Conservation (phyloP, 2,329 filamentous ascomycete genomes). For the Nemania serpens region DNA sequence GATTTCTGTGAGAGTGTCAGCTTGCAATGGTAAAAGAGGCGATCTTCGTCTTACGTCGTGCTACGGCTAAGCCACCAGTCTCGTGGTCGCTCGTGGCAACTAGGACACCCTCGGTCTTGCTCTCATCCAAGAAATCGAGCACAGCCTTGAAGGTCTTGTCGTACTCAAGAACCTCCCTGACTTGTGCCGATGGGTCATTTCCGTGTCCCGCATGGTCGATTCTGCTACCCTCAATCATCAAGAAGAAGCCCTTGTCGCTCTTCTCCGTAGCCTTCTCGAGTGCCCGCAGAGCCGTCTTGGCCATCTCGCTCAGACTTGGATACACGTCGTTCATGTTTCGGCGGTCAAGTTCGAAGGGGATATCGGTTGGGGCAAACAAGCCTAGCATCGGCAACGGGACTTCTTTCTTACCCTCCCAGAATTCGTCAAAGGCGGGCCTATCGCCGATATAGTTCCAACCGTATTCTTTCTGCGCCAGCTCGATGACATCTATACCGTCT, state of each 20-base stretch:
- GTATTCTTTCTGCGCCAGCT: constrained; percentile 71
- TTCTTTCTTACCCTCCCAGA: constrained; percentile 66
- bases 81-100: constrained; percentile 95
- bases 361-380: constrained; percentile 79
- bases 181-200: constrained; percentile 83
- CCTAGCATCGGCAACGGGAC: constrained; percentile 83
- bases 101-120: constrained; percentile 75
- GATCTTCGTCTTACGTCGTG: constrained; percentile 63
- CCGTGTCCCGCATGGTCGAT: constrained; percentile 94
- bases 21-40: background rate
- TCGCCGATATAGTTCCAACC: constrained; percentile 80
- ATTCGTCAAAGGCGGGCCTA: constrained; percentile 74
- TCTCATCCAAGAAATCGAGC: constrained; percentile 79
- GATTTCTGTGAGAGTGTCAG: constrained; percentile 46
- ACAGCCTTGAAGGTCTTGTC: constrained; percentile 85
- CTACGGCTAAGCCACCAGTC: constrained; percentile 84
- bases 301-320: constrained; percentile 91
- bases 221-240: constrained; percentile 96
- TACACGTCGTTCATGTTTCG: constrained; percentile 77
- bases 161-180: constrained; percentile 93
- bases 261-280: constrained; percentile 81
- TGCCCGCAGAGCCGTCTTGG: constrained; percentile 76
- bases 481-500: constrained; percentile 77
- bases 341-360: constrained; percentile 94
- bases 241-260: constrained; percentile 91